Evolutionary conservation across 2,329 filamentous ascomycete genomes (phyloP), one percentile per base, ranked within the genome.

Genomic region (Ambrosiella cleistominuta): DNA sequence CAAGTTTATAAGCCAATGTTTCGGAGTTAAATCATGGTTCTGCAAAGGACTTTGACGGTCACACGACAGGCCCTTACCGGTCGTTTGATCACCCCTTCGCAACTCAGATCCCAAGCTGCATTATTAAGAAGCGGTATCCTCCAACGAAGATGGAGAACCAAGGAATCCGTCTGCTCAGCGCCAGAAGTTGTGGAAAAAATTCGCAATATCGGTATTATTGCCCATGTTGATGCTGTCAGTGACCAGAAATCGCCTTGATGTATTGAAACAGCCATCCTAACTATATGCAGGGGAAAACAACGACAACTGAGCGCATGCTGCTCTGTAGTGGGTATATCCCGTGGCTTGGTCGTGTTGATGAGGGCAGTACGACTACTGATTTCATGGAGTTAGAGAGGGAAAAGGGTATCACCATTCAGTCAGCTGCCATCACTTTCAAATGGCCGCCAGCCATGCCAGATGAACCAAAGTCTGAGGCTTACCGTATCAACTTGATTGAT

Each of bases 271-370:
- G 3, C 3, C 7, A 12, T 27, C 8, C 53, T 45, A n/a, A 44
- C 36, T 39, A 63, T 66, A 13, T 66, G 61, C 36, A 81, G 78
- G 93, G 93, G 7, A 98, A 98, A 75, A 98, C 93, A 1, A 97
- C 93, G 0, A 98, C 93, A 0, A 97, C 93, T 2, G 93, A 98
- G 80, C 89, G 93, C 60, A 97, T 97, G 91, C 85, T 98, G 66
- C 97, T 89, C 68, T 95, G 96, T 66, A 94, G 88, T 68, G 91
- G 93, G 54, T 83, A 90, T 62, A 95, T 90, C 8, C 78, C 87
- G 63, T 78, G 90, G 69, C 82, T 96, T 66, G 93, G 93, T 72
- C 78, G 78, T 79, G 93, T 98, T 62, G 91, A 97, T 65, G 86
- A 95, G 70, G 93, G 93, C 42, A 95, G 94, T 63, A 97, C 93